These are phyloP conservation scores for Carnegiea gigantea DNA, from an alignment of 179 eudicot species.

Conservation along the genomic window DNA sequence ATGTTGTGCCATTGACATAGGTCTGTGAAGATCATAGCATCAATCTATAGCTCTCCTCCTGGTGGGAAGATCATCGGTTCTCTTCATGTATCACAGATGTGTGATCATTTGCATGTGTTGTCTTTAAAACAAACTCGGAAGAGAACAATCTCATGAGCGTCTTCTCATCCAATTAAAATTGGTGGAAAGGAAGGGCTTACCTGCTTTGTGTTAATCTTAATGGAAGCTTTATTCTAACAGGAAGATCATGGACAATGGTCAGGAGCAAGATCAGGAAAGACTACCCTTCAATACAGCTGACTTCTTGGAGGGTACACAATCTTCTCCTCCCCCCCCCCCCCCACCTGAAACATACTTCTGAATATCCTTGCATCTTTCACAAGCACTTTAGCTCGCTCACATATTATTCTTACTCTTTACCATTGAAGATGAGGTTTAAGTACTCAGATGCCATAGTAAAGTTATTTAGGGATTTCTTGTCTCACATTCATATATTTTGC, in stretches of 20 bases:
- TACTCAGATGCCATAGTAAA: neutral
- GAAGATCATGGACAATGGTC: conserved; percentile 46
- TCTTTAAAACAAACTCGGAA: too few relatives aligned
- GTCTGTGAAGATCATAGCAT: too few relatives aligned
- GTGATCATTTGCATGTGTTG: too few relatives aligned
- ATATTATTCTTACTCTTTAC: neutral
- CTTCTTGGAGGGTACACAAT: conserved; percentile 51
- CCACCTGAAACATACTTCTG: too few relatives aligned
- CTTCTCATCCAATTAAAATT: too few relatives aligned
- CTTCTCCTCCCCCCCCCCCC: neutral
- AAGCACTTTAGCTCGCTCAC: too few relatives aligned
- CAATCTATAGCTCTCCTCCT: neutral
- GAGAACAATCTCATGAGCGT: too few relatives aligned
- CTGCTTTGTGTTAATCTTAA: neutral
- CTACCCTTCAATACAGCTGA: conserved; percentile 48
- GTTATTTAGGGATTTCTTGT: neutral
- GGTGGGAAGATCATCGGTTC: neutral
- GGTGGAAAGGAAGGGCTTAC: neutral
- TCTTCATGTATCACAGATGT: too few relatives aligned
- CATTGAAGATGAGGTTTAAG: neutral
- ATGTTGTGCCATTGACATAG: too few relatives aligned
- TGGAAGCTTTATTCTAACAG: conserved; percentile 27
- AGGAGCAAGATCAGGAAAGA: conserved; percentile 46
- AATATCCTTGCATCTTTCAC: neutral
- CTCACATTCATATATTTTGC: conserved; percentile 13